Conservation (phyloP, 257 asterid genomes). For the Datura wrightii region DNA sequence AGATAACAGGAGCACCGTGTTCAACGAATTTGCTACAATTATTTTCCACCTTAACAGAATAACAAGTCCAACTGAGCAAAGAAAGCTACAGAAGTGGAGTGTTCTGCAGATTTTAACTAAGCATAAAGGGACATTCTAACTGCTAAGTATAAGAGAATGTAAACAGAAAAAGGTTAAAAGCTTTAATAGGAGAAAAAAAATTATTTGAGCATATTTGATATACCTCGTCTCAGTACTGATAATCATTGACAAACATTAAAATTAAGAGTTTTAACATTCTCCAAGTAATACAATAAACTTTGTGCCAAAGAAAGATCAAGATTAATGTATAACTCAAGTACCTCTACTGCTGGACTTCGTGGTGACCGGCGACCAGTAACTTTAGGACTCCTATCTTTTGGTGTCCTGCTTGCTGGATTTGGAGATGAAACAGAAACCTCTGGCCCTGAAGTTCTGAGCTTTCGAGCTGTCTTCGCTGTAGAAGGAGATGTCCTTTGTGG, state of each 20-base stretch:
- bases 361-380: conserved; percentile 68
- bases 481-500: conserved; percentile 58
- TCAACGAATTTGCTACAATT: not conserved
- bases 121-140: not conserved
- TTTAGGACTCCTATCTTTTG: conserved; percentile 70
- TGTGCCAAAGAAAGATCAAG: not conserved
- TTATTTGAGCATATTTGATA: not conserved
- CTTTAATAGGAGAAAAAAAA: not conserved
- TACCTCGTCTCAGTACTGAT: not conserved
- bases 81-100: not conserved
- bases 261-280: not conserved
- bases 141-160: not conserved
- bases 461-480: conserved; percentile 57
- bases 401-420: conserved; percentile 53
- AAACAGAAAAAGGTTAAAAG: not conserved
- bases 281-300: not conserved
- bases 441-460: conserved; percentile 51
- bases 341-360: conserved; percentile 73
- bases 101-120: not conserved
- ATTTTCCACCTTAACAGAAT: not conserved
- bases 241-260: not conserved
- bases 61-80: not conserved
- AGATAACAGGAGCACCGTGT: not conserved
- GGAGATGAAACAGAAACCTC: conserved; percentile 60
- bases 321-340: conserved; percentile 33